Evolutionary conservation across 2,329 filamentous ascomycete genomes (phyloP), one percentile per base, ranked within the genome.

Genomic region (Colletotrichum acutatum): DNA sequence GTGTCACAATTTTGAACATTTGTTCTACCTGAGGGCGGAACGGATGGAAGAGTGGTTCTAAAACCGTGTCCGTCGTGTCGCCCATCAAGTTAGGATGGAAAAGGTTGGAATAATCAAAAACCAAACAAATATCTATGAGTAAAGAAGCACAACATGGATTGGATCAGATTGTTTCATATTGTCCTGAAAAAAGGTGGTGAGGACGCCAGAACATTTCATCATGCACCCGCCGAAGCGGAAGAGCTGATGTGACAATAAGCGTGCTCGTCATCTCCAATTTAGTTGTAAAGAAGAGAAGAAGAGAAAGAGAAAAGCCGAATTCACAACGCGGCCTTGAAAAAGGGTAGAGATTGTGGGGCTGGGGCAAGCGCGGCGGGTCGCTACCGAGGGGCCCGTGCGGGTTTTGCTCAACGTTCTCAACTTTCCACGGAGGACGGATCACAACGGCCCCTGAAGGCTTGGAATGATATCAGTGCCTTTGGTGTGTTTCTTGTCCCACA

Each of bases 211-310:
- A 90, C 90, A 92, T 91, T 74, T 91, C 90, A 89, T 84, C 90
- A 91, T 87, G 84, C 85, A 86, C 85, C 87, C 85, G 84, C 82
- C 81, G 79, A 84, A 82, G 85, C 83, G 84, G 85, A 87, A 85
- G 82, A 79, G 82, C 82, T 84, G 84, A 88, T 91, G 82, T 84
- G 83, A 88, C 86, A 81, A 82, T 84, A 87, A 88, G 89, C 90
- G 88, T 86, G 86, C 91, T 93, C 93, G 89, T 95, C 92, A 92
- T 87, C 82, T 90, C 91, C 92, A 91, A 89, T 90, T 90, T 94
- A 94, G 92, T 94, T 83, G 88, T 90, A 83, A 81, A 84, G 87
- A 88, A 84, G 82, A 84, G 83, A 76, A 78, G 81, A 79, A 77
- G 74, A 71, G 78, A 79, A 69, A 74, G 75, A 67, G 76, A 66